Percentiles rank a stretch among this genome's conserved stretches.
These are phyloP conservation scores for Paramyrothecium sp. DNA, from an alignment of 2,329 filamentous ascomycete genomes.

Conservation along the genomic window DNA sequence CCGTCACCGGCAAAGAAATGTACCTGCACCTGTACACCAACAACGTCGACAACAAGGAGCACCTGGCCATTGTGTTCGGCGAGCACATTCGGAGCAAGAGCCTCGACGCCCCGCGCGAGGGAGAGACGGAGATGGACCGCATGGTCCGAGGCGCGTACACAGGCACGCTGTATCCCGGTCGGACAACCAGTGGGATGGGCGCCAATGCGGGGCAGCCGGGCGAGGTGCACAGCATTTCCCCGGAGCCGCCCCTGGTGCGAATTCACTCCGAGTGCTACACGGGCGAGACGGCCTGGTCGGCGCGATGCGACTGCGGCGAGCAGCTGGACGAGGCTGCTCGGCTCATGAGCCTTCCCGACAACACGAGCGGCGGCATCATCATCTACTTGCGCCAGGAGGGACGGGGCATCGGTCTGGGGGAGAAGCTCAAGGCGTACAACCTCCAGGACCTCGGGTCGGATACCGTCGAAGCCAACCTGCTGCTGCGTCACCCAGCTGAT, in stretches of 20 bases:
- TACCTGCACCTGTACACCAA: slow-evolving; percentile 95
- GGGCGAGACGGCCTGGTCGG: slow-evolving; percentile 97
- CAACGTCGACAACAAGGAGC: slow-evolving; percentile 90
- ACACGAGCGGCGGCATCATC: slow-evolving; percentile 76
- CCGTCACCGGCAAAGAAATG: slow-evolving; percentile 90
- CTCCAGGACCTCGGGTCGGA: slow-evolving; percentile 96
- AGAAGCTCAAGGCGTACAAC: slow-evolving; percentile 98
- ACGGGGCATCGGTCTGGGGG: slow-evolving; percentile 87
- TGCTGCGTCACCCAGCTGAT: slow-evolving; percentile 90
- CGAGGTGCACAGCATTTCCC: slow-evolving; percentile 1
- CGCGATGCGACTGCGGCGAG: slow-evolving; percentile 95
- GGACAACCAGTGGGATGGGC: slow-evolving; percentile 69
- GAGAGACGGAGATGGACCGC: slow-evolving; percentile 83
- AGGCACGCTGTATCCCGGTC: slow-evolving; percentile 81
- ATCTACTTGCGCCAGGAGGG: slow-evolving; percentile 96
- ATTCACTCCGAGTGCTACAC: slow-evolving; percentile 99
- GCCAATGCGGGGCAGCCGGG: slow-evolving; percentile 25
- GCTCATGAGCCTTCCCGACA: slow-evolving; percentile 75
- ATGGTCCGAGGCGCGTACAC: slow-evolving; percentile 95
- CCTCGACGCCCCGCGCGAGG: slow-evolving; percentile 68
- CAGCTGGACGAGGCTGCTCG: slow-evolving; percentile 95
- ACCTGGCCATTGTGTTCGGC: slow-evolving; percentile 95
- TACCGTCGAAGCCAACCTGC: slow-evolving; percentile 91
- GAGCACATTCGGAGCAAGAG: slow-evolving; percentile 73
- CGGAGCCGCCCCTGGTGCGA: slow-evolving; percentile 67